Evolutionary conservation across 2,329 filamentous ascomycete genomes (phyloP).

Genomic region (Colletotrichum eremochloae): DNA sequence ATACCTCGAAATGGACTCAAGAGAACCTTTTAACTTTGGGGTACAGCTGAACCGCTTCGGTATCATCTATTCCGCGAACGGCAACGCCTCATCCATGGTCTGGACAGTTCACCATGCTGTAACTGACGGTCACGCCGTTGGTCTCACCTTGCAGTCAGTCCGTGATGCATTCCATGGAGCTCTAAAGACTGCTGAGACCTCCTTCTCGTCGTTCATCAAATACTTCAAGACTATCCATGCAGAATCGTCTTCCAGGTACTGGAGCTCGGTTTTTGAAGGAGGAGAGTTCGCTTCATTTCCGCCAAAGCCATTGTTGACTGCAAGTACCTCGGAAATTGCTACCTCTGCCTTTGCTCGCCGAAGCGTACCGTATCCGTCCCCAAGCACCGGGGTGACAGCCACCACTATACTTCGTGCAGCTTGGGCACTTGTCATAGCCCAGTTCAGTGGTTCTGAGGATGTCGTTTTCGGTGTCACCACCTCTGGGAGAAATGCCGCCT

Average conservation of each 20-base stretch:
- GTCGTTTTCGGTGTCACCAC: conserved; percentile 57
- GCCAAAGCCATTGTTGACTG: neutral
- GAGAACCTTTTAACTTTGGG: conserved; percentile 32
- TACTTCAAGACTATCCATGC: conserved; percentile 8
- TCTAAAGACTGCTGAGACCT: neutral
- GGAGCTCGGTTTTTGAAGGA: conserved; percentile 32
- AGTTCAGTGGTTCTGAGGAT: conserved; percentile 53
- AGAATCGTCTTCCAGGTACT: conserved; percentile 23
- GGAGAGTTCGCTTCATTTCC: conserved; percentile 22
- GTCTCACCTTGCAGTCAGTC: conserved; percentile 30
- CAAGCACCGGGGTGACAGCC: conserved; percentile 2
- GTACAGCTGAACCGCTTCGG: conserved; percentile 42
- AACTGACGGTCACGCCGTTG: conserved; percentile 31
- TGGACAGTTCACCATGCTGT: conserved; percentile 43
- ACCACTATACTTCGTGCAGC: conserved; percentile 48
- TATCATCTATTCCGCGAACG: conserved; percentile 30
- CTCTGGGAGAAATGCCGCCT: conserved; percentile 46
- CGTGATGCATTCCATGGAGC: conserved; percentile 10
- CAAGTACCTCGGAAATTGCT: no score
- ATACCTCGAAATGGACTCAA: conserved; percentile 22
- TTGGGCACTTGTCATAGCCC: conserved; percentile 56
- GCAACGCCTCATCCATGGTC: conserved; percentile 33
- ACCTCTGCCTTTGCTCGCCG: conserved; percentile 15
- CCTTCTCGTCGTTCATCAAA: conserved; percentile 38
- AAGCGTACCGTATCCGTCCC: neutral